Evolutionary conservation across 768 basidiomycete species (phyloP).

Genomic region (Dacryopinax primogenitus): DNA sequence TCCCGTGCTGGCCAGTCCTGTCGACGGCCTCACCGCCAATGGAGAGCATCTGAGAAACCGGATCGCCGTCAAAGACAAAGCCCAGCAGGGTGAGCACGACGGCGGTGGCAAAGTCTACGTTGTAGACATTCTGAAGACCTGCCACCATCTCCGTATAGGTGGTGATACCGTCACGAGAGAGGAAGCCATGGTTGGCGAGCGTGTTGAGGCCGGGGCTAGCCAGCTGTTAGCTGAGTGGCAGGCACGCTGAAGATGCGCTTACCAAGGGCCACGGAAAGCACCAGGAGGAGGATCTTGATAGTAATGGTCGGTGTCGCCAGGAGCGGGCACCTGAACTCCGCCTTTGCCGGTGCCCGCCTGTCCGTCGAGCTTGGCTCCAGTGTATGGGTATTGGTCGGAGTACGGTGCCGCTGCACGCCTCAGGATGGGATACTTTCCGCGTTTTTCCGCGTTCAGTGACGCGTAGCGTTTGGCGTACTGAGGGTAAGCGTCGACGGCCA

Average conservation of each 20-base stretch:
- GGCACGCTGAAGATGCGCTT: background rate
- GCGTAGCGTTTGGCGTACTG: background rate
- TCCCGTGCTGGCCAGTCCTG: slow-evolving; percentile 6
- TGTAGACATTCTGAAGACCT: slow-evolving; percentile 16
- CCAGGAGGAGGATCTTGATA: slow-evolving; percentile 16
- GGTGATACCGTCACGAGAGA: slow-evolving; percentile 15
- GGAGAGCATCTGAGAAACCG: slow-evolving; percentile 10
- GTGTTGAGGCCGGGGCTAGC: slow-evolving; percentile 14
- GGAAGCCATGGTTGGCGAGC: slow-evolving; percentile 16
- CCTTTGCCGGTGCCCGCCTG: slow-evolving; percentile 11
- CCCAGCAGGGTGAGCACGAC: slow-evolving; percentile 14
- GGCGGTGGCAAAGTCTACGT: slow-evolving; percentile 14
- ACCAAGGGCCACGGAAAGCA: slow-evolving; percentile 16
- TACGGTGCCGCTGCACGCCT: background rate
- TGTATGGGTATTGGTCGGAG: slow-evolving; percentile 13
- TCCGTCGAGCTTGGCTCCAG: slow-evolving; percentile 16
- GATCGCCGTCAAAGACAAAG: slow-evolving; percentile 14
- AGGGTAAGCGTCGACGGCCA: background rate
- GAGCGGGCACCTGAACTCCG: slow-evolving; percentile 11
- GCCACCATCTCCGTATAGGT: slow-evolving; percentile 16
- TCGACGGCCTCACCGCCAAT: slow-evolving; percentile 10
- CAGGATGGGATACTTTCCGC: background rate
- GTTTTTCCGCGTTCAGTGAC: background rate
- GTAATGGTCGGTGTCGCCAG: slow-evolving; percentile 11
- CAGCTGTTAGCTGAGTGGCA: background rate